Base-by-base conservation (phyloP, 768 basidiomycete genomes). In the Rhodotorula kratochvilovae region DNA sequence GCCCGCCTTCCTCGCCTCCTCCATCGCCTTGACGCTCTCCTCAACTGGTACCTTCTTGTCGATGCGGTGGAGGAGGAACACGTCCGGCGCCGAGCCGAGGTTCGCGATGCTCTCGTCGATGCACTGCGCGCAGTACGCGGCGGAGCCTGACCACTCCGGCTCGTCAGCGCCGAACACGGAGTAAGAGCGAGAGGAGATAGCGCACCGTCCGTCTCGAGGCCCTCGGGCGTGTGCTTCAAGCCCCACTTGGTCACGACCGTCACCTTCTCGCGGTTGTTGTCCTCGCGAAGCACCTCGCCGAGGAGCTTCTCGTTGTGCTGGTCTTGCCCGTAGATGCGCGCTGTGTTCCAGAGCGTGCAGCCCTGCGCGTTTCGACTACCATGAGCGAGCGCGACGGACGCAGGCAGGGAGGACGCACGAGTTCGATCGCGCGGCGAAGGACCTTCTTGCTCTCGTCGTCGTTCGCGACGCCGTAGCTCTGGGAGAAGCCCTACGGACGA, bases 1-100 rank as follows among this genome's bases (percentile, higher is more conserved):
- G 25, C 87, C 86, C 70, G 88, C 86, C 39, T 84, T 80, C 65
- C 83, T 78, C 48, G 87, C 78, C 10, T 76, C 80, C 25, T 79
- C 80, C 29, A 89, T 81, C 23, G 79, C 80, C 56, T 77, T 72
- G 70, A 82, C 79, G 2, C 66, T 72, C 58, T 68, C 73, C 55
- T 74, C 73, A 39, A 74, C 60, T 3, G 73, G 69, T 50, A 16
- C 21, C 27, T 39, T 54, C 39, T 63, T 53, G 61, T 63, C 61
- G 42, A 69, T 60, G 21, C 68, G 55, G 57, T 69, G 68, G 0
- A 63, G 39, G 31, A 69, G 63, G 39, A 39, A 69, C 6, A 35
- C 36, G 33, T 69, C 68, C 29, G 68, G 68, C 6, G 58, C 53
- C 1, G 56, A 12, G 27, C 68, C 68, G 35, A 69, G 35, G 35